These are phyloP conservation scores for Termitomyces bulborhizus DNA, from an alignment of 768 basidiomycete species.

Conservation along the genomic window DNA sequence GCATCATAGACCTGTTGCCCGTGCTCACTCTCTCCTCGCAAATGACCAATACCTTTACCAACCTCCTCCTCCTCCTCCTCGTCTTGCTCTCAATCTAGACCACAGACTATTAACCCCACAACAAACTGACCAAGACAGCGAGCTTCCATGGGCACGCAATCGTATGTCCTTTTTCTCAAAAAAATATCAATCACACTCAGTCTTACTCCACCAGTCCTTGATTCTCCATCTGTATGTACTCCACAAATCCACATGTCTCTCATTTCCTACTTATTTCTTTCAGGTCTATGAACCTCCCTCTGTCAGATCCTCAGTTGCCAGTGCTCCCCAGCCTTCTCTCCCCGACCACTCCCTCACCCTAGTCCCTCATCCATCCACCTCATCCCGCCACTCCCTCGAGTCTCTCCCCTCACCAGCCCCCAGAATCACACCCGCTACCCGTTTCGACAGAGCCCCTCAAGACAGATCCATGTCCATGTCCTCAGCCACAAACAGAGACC, in stretches of 20 bases:
- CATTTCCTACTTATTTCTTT: background rate
- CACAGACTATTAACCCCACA: conserved; percentile 28
- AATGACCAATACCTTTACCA: conserved; percentile 11
- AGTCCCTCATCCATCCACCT: too few relatives aligned
- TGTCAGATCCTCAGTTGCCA: conserved; percentile 29
- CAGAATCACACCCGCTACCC: conserved; percentile 32
- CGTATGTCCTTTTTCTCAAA: conserved; percentile 26
- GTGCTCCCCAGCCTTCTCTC: conserved; percentile 32
- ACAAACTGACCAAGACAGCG: conserved; percentile 36
- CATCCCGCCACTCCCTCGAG: conserved; percentile 61
- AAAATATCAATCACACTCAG: too few relatives aligned
- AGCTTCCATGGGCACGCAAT: conserved; percentile 51
- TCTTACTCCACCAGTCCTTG: too few relatives aligned
- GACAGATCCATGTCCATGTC: conserved; percentile 80
- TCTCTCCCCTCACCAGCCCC: conserved; percentile 54
- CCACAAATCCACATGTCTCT: background rate
- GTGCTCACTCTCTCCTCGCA: conserved; percentile 15
- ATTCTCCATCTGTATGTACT: conserved; percentile 1
- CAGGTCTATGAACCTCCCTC: conserved; percentile 25
- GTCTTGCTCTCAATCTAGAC: conserved; percentile 39
- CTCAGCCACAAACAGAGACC: conserved; percentile 41
- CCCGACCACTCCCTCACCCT: conserved; percentile 21
- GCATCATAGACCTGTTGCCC: background rate
- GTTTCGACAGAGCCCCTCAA: conserved; percentile 54
- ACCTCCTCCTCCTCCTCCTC: conserved; percentile 28